These are phyloP conservation scores for Podaxis sp. DNA, from an alignment of 768 basidiomycete genomes.

Conservation along the genomic window DNA sequence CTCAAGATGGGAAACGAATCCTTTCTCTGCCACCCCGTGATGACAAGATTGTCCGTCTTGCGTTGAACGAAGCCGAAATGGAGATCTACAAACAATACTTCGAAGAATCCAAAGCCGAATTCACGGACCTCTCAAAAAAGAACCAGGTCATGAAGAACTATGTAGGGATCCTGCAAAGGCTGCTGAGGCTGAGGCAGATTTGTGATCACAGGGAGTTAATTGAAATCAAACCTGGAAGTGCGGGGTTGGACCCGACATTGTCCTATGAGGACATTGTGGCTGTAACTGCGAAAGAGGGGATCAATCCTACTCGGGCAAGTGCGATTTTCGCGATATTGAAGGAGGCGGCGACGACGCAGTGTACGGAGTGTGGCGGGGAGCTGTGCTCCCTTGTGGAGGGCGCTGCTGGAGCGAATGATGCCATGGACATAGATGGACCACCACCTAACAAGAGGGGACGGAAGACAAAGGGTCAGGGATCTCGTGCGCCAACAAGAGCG, in stretches of 20 bases:
- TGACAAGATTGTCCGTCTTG: conserved; percentile 83
- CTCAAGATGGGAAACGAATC: conserved; percentile 79
- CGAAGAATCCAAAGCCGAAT: conserved; percentile 88
- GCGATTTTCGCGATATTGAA: conserved; percentile 85
- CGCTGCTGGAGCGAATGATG: conserved; percentile 35
- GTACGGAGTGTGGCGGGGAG: conserved; percentile 84
- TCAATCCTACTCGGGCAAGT: conserved; percentile 70
- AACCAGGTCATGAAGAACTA: conserved; percentile 98
- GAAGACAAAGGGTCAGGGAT: conserved; percentile 47
- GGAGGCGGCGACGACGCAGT: conserved; percentile 86
- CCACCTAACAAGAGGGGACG: conserved; percentile 46
- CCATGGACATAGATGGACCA: conserved; percentile 49
- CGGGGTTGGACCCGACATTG: conserved; percentile 48
- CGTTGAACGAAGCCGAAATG: conserved; percentile 81
- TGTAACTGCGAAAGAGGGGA: conserved; percentile 75
- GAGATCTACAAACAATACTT: conserved; percentile 88
- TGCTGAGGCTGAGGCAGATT: conserved; percentile 93
- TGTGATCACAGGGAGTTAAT: conserved; percentile 96
- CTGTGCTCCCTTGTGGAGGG: conserved; percentile 56
- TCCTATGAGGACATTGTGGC: conserved; percentile 81
- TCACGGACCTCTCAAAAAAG: conserved; percentile 80
- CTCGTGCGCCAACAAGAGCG: conserved; percentile 72
- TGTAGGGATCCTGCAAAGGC: conserved; percentile 95
- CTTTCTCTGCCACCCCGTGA: conserved; percentile 88
- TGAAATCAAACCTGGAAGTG: conserved; percentile 50